Conservation (phyloP, 2,329 filamentous ascomycete species). For the Drechslerella dactyloides region DNA sequence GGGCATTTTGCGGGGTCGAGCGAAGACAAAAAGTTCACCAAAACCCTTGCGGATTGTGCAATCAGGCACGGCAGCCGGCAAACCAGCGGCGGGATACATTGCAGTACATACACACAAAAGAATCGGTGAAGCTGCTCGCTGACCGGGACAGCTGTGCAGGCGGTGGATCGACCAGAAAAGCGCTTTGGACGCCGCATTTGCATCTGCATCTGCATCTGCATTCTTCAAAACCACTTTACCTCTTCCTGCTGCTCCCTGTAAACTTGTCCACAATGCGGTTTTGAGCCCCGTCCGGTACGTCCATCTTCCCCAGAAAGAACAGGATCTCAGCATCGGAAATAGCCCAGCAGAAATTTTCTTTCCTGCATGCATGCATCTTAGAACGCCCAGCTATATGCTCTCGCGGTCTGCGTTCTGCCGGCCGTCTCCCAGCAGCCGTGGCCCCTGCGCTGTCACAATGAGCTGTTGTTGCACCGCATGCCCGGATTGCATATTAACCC, state of each 20-base stretch:
- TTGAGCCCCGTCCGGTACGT: constrained; percentile 42
- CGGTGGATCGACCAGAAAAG: constrained; percentile 29
- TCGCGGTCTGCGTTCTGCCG: constrained; percentile 51
- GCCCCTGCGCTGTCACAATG: constrained; percentile 46
- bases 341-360: constrained; percentile 32
- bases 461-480: constrained; percentile 50
- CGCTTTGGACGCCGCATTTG: constrained; percentile 31
- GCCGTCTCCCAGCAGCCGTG: constrained; percentile 43
- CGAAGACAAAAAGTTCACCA: constrained; percentile 34
- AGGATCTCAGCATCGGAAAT: constrained; percentile 37
- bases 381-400: constrained; percentile 23
- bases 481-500: constrained; percentile 44
- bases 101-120: constrained; percentile 26
- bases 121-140: constrained; percentile 33
- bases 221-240: constrained; percentile 30
- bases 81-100: constrained; percentile 20
- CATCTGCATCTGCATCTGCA: constrained; percentile 1
- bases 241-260: not conserved
- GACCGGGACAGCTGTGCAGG: not conserved
- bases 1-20: constrained; percentile 51
- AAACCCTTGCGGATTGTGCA: constrained; percentile 49
- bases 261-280: constrained; percentile 18
- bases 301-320: constrained; percentile 31
- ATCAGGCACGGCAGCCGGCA: constrained; percentile 41
- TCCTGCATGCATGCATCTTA: constrained; percentile 40